phyloP scores from a whole-genome alignment of 2,329 filamentous ascomycete species.

The Aspergillus melleus region DNA sequence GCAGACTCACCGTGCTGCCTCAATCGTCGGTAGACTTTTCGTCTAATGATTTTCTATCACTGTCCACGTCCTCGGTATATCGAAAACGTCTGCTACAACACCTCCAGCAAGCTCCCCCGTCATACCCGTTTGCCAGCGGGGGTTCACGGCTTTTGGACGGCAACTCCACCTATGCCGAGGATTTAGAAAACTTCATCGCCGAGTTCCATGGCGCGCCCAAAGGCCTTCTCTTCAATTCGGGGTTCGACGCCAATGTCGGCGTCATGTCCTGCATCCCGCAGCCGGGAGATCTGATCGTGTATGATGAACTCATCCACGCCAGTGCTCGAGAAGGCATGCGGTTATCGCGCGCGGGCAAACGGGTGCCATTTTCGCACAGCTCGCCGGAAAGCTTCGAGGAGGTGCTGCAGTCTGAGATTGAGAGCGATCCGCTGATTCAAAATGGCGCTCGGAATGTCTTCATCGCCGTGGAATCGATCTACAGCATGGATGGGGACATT shows the following conservation, averaged over 20 bases:
- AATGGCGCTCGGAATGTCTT: constrained; percentile 58
- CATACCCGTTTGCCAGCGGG: constrained; percentile 53
- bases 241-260: constrained; percentile 66
- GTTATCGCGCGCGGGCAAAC: constrained; percentile 56
- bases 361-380: constrained; percentile 52
- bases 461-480: constrained; percentile 68
- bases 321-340: constrained; percentile 77
- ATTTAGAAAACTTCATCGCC: constrained; percentile 60
- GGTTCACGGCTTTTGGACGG: constrained; percentile 67
- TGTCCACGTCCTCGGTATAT: constrained; percentile 51
- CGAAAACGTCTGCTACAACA: constrained; percentile 51
- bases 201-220: constrained; percentile 59
- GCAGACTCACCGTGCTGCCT: constrained; percentile 49
- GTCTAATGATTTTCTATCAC: constrained; percentile 66
- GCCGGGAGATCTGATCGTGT: constrained; percentile 63
- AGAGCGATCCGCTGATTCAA: constrained; percentile 33
- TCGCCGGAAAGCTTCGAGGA: constrained; percentile 37
- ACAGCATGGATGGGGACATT: constrained; percentile 82
- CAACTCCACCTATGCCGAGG: constrained; percentile 61
- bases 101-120: constrained; percentile 37
- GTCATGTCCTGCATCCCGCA: constrained; percentile 63
- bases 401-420: constrained; percentile 33
- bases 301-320: constrained; percentile 75
- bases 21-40: constrained; percentile 57
- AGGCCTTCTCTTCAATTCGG: constrained; percentile 64